These are phyloP conservation scores for Xylariomycetidae sp. DNA, from an alignment of 2,329 filamentous ascomycete genomes.

Conservation along the genomic window DNA sequence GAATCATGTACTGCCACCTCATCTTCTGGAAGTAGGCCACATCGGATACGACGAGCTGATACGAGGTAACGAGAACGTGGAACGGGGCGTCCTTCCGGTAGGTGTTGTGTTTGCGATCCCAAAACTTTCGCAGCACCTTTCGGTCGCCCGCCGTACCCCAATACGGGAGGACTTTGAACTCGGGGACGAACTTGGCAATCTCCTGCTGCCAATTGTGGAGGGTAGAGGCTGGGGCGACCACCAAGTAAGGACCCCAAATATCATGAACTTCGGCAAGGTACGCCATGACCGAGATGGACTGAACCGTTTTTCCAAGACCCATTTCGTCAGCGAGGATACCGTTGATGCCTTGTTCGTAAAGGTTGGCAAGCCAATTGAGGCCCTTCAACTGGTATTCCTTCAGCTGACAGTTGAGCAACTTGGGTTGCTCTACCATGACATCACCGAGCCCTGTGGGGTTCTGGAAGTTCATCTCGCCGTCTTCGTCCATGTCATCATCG, in stretches of 20 bases:
- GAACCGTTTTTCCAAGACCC: constrained; percentile 98
- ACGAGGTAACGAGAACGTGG: constrained; percentile 94
- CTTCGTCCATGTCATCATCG: constrained; percentile 70
- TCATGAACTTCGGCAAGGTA: constrained; percentile 96
- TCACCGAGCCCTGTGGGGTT: constrained; percentile 94
- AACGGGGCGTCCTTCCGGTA: constrained; percentile 92
- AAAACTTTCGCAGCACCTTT: constrained; percentile 96
- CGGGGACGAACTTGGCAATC: constrained; percentile 89
- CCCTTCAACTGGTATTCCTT: constrained; percentile 99
- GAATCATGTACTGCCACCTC: constrained; percentile 99
- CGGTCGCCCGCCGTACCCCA: constrained; percentile 94
- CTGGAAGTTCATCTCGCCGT: constrained; percentile 99
- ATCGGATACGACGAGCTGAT: constrained; percentile 94
- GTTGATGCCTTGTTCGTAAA: constrained; percentile 99
- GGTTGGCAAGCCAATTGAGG: constrained; percentile 97
- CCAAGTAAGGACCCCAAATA: constrained; percentile 96
- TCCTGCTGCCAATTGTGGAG: constrained; percentile 99
- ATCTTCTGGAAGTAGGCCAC: constrained; percentile 98
- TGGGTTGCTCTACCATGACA: constrained; percentile 90
- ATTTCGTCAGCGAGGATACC: constrained; percentile 98
- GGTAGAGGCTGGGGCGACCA: constrained; percentile 93
- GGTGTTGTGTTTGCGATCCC: constrained; percentile 95
- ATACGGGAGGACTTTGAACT: constrained; percentile 93
- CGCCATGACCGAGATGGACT: constrained; percentile 98
- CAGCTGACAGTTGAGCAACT: constrained; percentile 85